A percentile compares a stretch with the other conserved stretches of the same genome.
Evolutionary conservation across 163 green algal species (phyloP).

Genomic region (Chlamydomonas reinhardtii): DNA sequence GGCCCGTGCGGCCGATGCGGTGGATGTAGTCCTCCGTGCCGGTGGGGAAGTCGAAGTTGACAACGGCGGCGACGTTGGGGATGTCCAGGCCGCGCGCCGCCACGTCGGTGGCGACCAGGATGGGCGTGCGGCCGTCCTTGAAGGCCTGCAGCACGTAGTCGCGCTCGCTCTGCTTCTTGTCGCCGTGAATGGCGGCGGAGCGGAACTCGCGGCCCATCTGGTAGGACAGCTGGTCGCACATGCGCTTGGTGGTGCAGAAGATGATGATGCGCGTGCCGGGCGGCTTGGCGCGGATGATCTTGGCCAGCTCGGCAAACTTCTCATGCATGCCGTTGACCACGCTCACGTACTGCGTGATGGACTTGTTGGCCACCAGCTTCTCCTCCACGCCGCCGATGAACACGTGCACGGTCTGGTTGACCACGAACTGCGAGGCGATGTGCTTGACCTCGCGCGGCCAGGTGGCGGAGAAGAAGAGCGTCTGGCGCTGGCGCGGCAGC

Average conservation of each 20-base stretch:
- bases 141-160: constrained; percentile 82
- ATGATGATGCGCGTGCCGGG: constrained; percentile 75
- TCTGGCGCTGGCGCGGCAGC: constrained; percentile 87
- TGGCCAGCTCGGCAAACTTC: constrained; percentile 64
- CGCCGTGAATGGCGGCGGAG: constrained; percentile 83
- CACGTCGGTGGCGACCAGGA: constrained; percentile 98
- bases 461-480: constrained; percentile 93
- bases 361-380: constrained; percentile 85
- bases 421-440: constrained; percentile 88
- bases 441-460: constrained; percentile 81
- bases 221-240: constrained; percentile 77
- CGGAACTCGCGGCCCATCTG: constrained; percentile 72
- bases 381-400: constrained; percentile 90
- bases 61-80: constrained; percentile 89
- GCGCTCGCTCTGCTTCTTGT: constrained; percentile 72
- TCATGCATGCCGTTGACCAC: constrained; percentile 59
- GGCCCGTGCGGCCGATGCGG: constrained; percentile 96
- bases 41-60: constrained; percentile 97
- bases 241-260: constrained; percentile 83
- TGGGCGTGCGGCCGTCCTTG: constrained; percentile 79
- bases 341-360: constrained; percentile 78
- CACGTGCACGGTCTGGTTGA: constrained; percentile 82
- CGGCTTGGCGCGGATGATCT: constrained; percentile 64
- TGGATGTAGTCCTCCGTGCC: constrained; percentile 97
- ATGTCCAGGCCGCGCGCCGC: constrained; percentile 96